A percentile compares a stretch with the other conserved stretches of the same genome.
Conservation (phyloP, 2,329 filamentous ascomycete species). For the Neofusicoccum cordaticola region DNA sequence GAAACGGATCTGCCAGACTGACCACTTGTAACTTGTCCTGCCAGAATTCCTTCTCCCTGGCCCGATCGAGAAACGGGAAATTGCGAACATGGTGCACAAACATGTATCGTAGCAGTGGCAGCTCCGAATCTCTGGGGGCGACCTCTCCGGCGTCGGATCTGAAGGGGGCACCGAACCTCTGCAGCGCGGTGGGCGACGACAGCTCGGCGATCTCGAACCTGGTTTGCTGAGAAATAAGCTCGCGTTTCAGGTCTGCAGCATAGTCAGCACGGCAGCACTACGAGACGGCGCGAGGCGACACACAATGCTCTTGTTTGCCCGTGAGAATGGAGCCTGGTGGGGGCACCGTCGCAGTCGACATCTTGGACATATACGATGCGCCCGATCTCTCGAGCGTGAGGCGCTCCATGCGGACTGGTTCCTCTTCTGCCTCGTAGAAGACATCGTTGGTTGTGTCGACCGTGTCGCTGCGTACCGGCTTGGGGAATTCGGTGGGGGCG, state of each 20-base stretch:
- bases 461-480: not conserved
- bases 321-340: slow-evolving; percentile 67
- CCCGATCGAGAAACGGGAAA: slow-evolving; percentile 95
- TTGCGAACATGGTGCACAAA: slow-evolving; percentile 98
- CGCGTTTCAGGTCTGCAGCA: slow-evolving; percentile 80
- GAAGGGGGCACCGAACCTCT: slow-evolving; percentile 94
- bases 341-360: slow-evolving; percentile 46
- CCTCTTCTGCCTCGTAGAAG: slow-evolving; percentile 14
- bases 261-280: not conserved
- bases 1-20: slow-evolving; percentile 39
- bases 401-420: not conserved
- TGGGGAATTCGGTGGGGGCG: not conserved
- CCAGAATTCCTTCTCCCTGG: slow-evolving; percentile 98
- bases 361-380: slow-evolving; percentile 23
- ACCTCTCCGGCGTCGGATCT: slow-evolving; percentile 90
- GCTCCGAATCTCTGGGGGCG: slow-evolving; percentile 85
- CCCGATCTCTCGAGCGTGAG: slow-evolving; percentile 6
- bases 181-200: slow-evolving; percentile 89
- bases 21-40: slow-evolving; percentile 96
- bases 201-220: slow-evolving; percentile 88
- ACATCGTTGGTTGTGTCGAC: slow-evolving; percentile 11
- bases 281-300: slow-evolving; percentile 28
- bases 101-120: slow-evolving; percentile 91
- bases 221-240: slow-evolving; percentile 87
- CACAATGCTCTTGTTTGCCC: slow-evolving; percentile 97